Conservation (phyloP, 306 rosid species). For the Inga laurina region DNA sequence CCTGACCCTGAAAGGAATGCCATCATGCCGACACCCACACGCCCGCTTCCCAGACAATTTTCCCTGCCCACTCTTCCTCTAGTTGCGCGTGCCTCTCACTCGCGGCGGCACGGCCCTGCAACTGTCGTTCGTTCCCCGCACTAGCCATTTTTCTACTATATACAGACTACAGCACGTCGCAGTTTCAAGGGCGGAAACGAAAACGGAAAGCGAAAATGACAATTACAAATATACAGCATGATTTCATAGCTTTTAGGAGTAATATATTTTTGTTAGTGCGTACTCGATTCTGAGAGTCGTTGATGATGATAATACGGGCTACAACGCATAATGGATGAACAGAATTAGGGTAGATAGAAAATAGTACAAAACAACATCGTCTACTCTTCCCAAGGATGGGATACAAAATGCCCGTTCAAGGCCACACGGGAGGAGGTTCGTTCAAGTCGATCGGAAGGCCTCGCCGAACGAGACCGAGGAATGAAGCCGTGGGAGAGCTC, state of each 20-base stretch:
- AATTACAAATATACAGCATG: not conserved
- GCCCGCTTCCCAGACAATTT: slow-evolving; percentile 39
- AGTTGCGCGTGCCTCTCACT: not conserved
- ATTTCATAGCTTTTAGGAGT: not conserved
- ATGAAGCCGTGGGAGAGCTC: slow-evolving; percentile 52
- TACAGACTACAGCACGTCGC: too few species aligned
- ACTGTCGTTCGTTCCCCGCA: too few species aligned
- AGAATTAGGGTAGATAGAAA: not conserved
- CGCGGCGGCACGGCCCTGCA: not conserved
- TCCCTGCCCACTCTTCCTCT: not conserved
- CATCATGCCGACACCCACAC: slow-evolving; percentile 57
- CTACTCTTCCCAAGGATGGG: not conserved
- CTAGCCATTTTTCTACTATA: not conserved
- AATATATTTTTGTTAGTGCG: not conserved
- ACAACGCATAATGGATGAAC: not conserved
- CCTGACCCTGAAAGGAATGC: slow-evolving; percentile 42
- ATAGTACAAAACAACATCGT: not conserved
- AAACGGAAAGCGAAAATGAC: not conserved
- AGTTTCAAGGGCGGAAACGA: not conserved
- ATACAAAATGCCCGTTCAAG: slow-evolving; percentile 34
- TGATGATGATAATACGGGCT: not conserved
- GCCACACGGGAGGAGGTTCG: slow-evolving; percentile 96
- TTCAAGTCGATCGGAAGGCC: slow-evolving; percentile 86
- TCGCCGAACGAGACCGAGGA: slow-evolving; percentile 69
- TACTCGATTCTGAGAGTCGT: not conserved